A percentile compares a stretch with the other conserved stretches of the same genome.
Evolutionary conservation across 129 eudicot species (phyloP).

Genomic region (Apium graveolens): DNA sequence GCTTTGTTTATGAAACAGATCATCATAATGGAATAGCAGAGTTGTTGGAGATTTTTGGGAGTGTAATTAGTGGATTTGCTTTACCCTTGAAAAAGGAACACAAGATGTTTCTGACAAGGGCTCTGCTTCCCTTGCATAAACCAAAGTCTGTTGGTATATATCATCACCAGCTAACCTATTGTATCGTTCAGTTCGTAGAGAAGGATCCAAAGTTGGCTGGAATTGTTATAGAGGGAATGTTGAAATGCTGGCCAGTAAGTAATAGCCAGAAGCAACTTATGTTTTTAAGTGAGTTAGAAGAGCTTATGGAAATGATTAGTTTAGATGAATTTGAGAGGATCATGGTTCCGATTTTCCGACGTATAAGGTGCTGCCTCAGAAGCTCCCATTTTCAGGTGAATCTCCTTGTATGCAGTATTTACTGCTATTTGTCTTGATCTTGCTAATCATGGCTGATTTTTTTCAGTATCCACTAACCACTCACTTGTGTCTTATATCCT

Average conservation of each 20-base stretch:
- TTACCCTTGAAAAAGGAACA: conserved; percentile 71
- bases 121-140: conserved; percentile 60
- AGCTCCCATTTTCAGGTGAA: conserved; percentile 75
- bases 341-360: conserved; percentile 57
- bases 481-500: neutral
- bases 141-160: conserved; percentile 62
- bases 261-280: conserved; percentile 72
- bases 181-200: conserved; percentile 61
- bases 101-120: conserved; percentile 49
- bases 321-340: conserved; percentile 55
- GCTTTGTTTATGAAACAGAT: conserved; percentile 53
- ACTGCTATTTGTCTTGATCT: neutral
- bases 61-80: conserved; percentile 72
- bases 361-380: conserved; percentile 50
- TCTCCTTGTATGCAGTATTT: neutral
- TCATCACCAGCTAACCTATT: conserved; percentile 66
- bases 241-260: conserved; percentile 68
- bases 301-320: conserved; percentile 52
- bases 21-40: conserved; percentile 74
- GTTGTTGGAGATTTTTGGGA: conserved; percentile 65
- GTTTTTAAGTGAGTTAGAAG: conserved; percentile 71
- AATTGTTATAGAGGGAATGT: conserved; percentile 45
- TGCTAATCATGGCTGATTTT: neutral
- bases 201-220: conserved; percentile 58
- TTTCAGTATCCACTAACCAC: neutral